A percentile compares a stretch with the other conserved stretches of the same genome.
Evolutionary conservation across 208 protist genomes (phyloP).

Genomic region (Crithidia thermophila): DNA sequence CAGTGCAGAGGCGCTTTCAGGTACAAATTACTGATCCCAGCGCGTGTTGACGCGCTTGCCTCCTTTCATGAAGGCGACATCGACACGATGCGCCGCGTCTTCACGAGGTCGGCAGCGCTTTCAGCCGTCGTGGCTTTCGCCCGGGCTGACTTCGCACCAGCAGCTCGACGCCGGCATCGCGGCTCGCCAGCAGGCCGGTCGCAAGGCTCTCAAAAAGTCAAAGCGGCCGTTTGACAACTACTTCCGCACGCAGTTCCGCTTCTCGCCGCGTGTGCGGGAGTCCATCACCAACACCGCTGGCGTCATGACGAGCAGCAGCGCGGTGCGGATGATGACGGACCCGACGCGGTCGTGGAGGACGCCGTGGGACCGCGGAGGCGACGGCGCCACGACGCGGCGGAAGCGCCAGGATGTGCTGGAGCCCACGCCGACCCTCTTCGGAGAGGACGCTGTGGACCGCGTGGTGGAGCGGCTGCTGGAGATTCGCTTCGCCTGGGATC

Average conservation of each 20-base stretch:
- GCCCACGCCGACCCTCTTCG: conserved; percentile 47
- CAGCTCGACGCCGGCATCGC: conserved; percentile 81
- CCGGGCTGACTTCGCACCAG: conserved; percentile 69
- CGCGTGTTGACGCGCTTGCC: no score
- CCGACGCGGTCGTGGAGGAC: conserved; percentile 48
- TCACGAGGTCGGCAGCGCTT: conserved; percentile 27
- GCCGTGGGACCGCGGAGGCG: conserved; percentile 59
- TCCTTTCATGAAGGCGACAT: conserved; percentile 26
- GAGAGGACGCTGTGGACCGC: conserved; percentile 65
- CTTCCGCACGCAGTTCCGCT: conserved; percentile 70
- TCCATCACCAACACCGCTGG: conserved; percentile 31
- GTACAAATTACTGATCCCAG: no score
- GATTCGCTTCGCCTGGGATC: conserved; percentile 86
- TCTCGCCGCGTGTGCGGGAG: conserved; percentile 38
- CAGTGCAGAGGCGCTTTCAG: no score
- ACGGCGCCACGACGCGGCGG: conserved; percentile 31
- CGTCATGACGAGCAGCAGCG: conserved; percentile 45
- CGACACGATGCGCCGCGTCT: conserved; percentile 16
- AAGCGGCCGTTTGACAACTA: conserved; percentile 78
- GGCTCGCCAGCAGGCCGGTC: conserved; percentile 64
- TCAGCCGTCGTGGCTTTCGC: conserved; percentile 56
- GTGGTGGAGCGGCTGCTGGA: conserved; percentile 65
- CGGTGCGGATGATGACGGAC: conserved; percentile 68
- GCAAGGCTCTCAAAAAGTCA: conserved; percentile 75
- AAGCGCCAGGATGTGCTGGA: conserved; percentile 81